Conservation (phyloP, 805 yeast genomes). For the Alloascoidea hylecoeti region DNA sequence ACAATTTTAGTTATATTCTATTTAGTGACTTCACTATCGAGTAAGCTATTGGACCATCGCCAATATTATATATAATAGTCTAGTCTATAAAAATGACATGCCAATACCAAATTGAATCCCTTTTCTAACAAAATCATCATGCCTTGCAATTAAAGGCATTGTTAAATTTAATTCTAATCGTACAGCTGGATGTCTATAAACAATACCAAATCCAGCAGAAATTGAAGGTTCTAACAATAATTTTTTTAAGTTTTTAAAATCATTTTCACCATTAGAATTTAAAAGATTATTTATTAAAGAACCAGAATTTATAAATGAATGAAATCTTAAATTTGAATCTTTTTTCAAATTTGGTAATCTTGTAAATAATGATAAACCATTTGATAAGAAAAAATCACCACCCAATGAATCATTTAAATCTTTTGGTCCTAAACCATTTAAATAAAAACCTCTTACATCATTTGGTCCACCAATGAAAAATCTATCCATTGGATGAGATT, state of each 20-base stretch:
- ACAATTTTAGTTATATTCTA: too few species aligned
- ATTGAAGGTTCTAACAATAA: conserved; percentile 26
- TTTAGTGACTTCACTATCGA: too few species aligned
- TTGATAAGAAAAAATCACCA: conserved; percentile 44
- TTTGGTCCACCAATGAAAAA: conserved; percentile 76
- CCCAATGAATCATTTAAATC: conserved; percentile 45
- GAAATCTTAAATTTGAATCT: conserved; percentile 42
- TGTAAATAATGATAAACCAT: conserved; percentile 44
- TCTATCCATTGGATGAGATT: conserved; percentile 58
- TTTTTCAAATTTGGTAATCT: conserved; percentile 39
- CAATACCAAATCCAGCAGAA: conserved; percentile 44
- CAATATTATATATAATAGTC: too few species aligned
- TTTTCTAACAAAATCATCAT: conserved; percentile 36
- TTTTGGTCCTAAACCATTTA: conserved; percentile 54
- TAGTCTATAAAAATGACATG: conserved; percentile 36
- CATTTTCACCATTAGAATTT: conserved; percentile 10
- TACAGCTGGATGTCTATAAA: conserved; percentile 50
- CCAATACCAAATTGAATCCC: conserved; percentile 62
- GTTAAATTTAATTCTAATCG: conserved; percentile 54
- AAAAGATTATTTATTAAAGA: conserved; percentile 29
- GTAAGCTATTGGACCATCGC: too few species aligned
- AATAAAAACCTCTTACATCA: conserved; percentile 55
- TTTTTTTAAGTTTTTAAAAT: conserved; percentile 7
- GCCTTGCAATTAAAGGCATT: conserved; percentile 40
- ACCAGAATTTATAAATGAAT: conserved; percentile 56